These are phyloP conservation scores for Sungouiella blattae DNA, from an alignment of 805 yeast species.

Conservation along the genomic window DNA sequence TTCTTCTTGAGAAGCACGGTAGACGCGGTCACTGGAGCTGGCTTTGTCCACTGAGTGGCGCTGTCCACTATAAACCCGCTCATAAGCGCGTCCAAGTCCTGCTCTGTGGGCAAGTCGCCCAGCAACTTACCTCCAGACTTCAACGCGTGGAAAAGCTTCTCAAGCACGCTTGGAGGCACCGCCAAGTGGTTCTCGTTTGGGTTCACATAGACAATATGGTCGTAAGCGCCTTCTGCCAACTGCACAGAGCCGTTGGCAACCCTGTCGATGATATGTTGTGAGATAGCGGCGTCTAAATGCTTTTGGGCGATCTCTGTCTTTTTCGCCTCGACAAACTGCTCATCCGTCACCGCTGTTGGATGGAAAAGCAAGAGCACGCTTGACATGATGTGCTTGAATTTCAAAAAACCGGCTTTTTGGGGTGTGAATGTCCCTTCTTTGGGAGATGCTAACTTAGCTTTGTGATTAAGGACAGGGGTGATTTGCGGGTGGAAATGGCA, in stretches of 20 bases:
- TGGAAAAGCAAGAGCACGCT: slow-evolving; percentile 51
- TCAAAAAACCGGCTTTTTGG: no score
- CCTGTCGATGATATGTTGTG: slow-evolving; percentile 58
- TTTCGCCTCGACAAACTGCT: slow-evolving; percentile 38
- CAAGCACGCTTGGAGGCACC: slow-evolving; percentile 44
- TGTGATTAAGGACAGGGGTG: no score
- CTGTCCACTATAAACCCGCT: slow-evolving; percentile 55
- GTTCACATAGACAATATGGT: slow-evolving; percentile 50
- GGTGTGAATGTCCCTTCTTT: no score
- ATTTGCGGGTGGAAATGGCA: no score
- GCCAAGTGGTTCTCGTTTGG: slow-evolving; percentile 46
- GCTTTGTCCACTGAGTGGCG: slow-evolving; percentile 52
- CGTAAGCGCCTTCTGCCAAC: slow-evolving; percentile 35
- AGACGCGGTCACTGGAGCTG: slow-evolving; percentile 31
- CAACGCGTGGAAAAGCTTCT: slow-evolving; percentile 38
- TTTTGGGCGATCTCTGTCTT: slow-evolving; percentile 29
- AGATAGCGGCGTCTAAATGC: slow-evolving; percentile 25
- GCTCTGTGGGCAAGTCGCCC: slow-evolving; percentile 53
- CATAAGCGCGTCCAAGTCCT: slow-evolving; percentile 59
- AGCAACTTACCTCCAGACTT: slow-evolving; percentile 42
- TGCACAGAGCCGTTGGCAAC: slow-evolving; percentile 47
- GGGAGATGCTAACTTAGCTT: no score
- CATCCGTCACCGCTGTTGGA: slow-evolving; percentile 63
- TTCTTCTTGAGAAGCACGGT: slow-evolving; percentile 33
- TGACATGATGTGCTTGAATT: no score